phyloP scores from a whole-genome alignment of 495 filamentous ascomycete genomes.

The Penicillium waksmanii region DNA sequence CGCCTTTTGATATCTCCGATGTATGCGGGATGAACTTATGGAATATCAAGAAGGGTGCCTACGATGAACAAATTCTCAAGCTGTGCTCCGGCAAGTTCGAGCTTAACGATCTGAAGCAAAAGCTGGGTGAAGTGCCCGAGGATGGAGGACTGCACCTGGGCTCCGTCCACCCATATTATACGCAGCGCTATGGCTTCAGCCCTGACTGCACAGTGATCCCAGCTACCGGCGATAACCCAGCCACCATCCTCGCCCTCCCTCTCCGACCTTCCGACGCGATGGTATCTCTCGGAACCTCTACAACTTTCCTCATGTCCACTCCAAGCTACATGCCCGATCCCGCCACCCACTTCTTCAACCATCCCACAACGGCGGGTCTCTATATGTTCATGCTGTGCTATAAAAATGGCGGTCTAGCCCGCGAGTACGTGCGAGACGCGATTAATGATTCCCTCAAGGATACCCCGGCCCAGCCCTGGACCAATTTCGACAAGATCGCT shows the following conservation, averaged over 20 bases:
- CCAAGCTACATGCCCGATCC: constrained; percentile 86
- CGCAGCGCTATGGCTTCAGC: constrained; percentile 75
- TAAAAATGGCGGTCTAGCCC: constrained; percentile 94
- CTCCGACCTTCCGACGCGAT: constrained; percentile 87
- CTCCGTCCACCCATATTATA: constrained; percentile 73
- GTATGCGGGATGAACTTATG: constrained; percentile 97
- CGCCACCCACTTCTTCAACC: constrained; percentile 87
- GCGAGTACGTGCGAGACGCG: constrained; percentile 82
- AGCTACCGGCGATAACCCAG: constrained; percentile 94
- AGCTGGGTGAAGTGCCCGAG: constrained; percentile 77
- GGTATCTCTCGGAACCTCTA: constrained; percentile 90
- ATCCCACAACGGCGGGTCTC: constrained; percentile 77
- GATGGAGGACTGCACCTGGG: constrained; percentile 84
- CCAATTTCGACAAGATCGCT: constrained; percentile 71
- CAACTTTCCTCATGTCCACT: constrained; percentile 96
- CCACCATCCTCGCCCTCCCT: constrained; percentile 89
- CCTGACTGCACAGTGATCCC: constrained; percentile 74
- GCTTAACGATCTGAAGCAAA: constrained; percentile 68
- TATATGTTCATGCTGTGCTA: constrained; percentile 99
- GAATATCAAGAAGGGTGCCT: constrained; percentile 77
- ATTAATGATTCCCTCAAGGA: constrained; percentile 52
- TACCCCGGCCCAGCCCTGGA: constrained; percentile 62
- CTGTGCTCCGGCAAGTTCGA: constrained; percentile 75
- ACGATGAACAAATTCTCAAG: constrained; percentile 72
- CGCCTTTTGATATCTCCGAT: constrained; percentile 91